Conservation (phyloP, 371 early-diverging fungal species). For the Sporodiniella umbellata region DNA sequence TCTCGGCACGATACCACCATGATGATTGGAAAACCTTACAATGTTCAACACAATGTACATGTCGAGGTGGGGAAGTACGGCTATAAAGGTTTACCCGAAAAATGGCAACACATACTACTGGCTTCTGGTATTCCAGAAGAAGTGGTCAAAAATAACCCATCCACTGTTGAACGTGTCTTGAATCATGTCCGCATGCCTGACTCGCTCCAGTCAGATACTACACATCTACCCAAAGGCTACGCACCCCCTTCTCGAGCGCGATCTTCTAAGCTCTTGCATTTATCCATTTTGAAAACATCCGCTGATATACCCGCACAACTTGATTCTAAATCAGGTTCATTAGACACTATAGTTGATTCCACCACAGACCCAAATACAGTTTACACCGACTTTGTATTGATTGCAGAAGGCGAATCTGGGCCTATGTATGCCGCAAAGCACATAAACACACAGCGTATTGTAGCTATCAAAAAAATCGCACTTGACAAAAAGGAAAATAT, state of each 20-base stretch:
- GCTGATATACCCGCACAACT: slow-evolving; percentile 19
- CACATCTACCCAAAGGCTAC: slow-evolving; percentile 37
- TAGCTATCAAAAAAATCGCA: slow-evolving; percentile 74
- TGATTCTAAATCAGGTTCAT: not conserved
- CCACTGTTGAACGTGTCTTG: slow-evolving; percentile 50
- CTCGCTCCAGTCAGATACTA: slow-evolving; percentile 28
- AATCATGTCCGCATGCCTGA: slow-evolving; percentile 56
- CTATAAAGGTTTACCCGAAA: slow-evolving; percentile 51
- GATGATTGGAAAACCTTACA: slow-evolving; percentile 62
- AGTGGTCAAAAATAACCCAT: slow-evolving; percentile 50
- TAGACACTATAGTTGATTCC: slow-evolving; percentile 41
- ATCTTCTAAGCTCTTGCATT: slow-evolving; percentile 33
- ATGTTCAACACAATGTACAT: slow-evolving; percentile 60
- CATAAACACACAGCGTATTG: slow-evolving; percentile 44
- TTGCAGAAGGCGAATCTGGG: slow-evolving; percentile 82
- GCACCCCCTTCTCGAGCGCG: slow-evolving; percentile 45
- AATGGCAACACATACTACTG: slow-evolving; percentile 54
- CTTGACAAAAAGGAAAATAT: slow-evolving; percentile 61
- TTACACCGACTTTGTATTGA: slow-evolving; percentile 51
- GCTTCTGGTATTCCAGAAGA: slow-evolving; percentile 58
- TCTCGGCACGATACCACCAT: slow-evolving; percentile 15
- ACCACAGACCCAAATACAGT: slow-evolving; percentile 42
- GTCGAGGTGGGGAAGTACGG: slow-evolving; percentile 55
- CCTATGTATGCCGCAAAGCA: slow-evolving; percentile 66
- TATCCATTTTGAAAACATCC: slow-evolving; percentile 20